phyloP scores from a whole-genome alignment of 306 rosid species.

The Vachellia collinsii region DNA sequence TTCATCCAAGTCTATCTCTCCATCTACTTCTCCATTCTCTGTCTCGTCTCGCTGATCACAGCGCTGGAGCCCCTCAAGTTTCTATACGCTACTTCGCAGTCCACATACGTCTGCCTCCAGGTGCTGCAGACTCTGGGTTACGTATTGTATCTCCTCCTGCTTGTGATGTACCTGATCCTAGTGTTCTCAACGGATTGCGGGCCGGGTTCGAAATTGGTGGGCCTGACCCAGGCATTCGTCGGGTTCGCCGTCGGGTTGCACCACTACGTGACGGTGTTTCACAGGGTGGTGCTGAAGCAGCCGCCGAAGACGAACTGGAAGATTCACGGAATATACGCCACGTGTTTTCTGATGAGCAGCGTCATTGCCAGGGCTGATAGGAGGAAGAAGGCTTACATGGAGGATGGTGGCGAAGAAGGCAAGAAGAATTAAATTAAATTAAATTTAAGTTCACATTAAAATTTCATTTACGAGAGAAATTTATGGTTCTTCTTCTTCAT shows the following conservation, averaged over 20 bases:
- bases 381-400: constrained; percentile 83
- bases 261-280: constrained; percentile 91
- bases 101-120: constrained; percentile 77
- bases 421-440: constrained; percentile 54
- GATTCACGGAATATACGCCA: constrained; percentile 79
- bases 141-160: constrained; percentile 65
- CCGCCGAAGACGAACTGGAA: constrained; percentile 91
- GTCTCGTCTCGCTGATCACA: constrained; percentile 60
- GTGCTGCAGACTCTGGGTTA: constrained; percentile 83
- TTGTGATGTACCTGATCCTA: constrained; percentile 75
- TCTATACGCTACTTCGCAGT: constrained; percentile 79
- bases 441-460: too few relatives aligned
- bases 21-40: constrained; percentile 84
- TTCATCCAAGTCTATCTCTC: constrained; percentile 88
- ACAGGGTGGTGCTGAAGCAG: constrained; percentile 64
- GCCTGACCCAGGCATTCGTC: constrained; percentile 75
- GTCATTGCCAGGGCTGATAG: constrained; percentile 60
- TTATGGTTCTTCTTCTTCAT: constrained; percentile 27
- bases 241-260: constrained; percentile 81
- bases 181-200: constrained; percentile 78
- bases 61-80: constrained; percentile 87
- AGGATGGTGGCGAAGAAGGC: constrained; percentile 82
- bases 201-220: constrained; percentile 60
- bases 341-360: constrained; percentile 65
- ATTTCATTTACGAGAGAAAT: not conserved